Evolutionary conservation across 192 early-diverging fungal genomes (phyloP).

Genomic region (Podochytrium sp.): DNA sequence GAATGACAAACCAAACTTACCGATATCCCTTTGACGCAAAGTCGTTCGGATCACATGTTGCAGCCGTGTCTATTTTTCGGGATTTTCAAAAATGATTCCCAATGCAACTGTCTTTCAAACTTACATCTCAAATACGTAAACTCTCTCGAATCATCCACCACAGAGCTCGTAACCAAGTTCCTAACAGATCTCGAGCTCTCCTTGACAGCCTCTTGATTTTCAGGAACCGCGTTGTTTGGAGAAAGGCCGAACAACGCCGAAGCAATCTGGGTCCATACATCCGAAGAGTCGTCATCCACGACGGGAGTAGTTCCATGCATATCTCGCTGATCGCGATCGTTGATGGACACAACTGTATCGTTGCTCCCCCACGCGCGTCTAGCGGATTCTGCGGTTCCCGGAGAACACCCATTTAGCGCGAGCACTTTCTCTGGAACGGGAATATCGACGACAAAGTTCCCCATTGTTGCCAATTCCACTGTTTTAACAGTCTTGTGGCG

Average conservation of each 20-base stretch:
- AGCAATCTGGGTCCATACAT: not conserved
- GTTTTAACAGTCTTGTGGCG: constrained; percentile 52
- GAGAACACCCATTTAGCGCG: not conserved
- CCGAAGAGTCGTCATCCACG: not conserved
- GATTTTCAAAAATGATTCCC: not conserved
- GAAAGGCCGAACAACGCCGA: constrained; percentile 6
- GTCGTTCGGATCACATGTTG: constrained; percentile 83
- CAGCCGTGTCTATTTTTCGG: constrained; percentile 64
- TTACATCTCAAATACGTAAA: constrained; percentile 53
- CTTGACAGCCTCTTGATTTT: not conserved
- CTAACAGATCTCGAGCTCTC: not conserved
- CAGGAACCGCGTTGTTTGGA: not conserved
- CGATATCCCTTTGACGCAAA: constrained; percentile 63
- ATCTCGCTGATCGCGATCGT: not conserved
- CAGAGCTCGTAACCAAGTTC: constrained; percentile 10
- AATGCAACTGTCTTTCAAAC: not conserved
- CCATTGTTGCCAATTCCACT: constrained; percentile 47
- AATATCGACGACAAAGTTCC: constrained; percentile 55
- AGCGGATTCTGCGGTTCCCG: not conserved
- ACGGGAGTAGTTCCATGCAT: not conserved
- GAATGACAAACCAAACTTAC: not conserved
- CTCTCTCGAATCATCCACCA: constrained; percentile 32
- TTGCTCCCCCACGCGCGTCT: not conserved
- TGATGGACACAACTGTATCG: constrained; percentile 14
- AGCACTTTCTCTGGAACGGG: constrained; percentile 50